Percentiles rank a stretch among this genome's conserved stretches.
phyloP scores from a whole-genome alignment of 805 yeast species.

The Candida piceae region DNA sequence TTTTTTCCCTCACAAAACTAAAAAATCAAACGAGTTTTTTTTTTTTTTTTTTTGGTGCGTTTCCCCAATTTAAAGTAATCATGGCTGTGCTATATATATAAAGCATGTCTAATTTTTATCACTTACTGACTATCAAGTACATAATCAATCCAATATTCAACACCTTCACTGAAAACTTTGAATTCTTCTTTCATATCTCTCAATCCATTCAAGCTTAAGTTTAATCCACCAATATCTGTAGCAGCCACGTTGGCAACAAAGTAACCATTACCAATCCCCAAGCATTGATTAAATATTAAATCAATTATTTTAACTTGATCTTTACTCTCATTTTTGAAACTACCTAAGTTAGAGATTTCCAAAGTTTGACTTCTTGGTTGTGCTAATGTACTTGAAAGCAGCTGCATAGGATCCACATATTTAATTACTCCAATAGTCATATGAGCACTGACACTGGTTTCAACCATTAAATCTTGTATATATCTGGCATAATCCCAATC shows the following conservation, averaged over 20 bases:
- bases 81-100: too few species aligned
- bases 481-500: conserved; percentile 13
- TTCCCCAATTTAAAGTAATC: too few species aligned
- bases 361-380: conserved; percentile 7
- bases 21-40: too few species aligned
- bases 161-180: background rate
- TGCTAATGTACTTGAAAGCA: background rate
- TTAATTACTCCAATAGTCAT: conserved; percentile 10
- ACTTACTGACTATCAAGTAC: background rate
- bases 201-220: conserved; percentile 7
- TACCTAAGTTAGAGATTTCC: conserved; percentile 21
- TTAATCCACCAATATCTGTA: conserved; percentile 14
- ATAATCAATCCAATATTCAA: conserved; percentile 4
- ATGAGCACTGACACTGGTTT: too few species aligned
- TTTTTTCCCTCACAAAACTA: too few species aligned
- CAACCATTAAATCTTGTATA: conserved; percentile 10
- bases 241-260: conserved; percentile 16
- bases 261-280: conserved; percentile 6
- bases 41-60: too few species aligned
- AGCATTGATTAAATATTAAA: conserved; percentile 16
- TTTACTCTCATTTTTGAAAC: conserved; percentile 1
- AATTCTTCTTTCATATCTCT: conserved; percentile 6
- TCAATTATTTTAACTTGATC: conserved; percentile 9
- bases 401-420: conserved; percentile 3
- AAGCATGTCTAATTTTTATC: background rate